A percentile compares a stretch with the other conserved stretches of the same genome.
Conservation (phyloP, 805 yeast species). For the Candida sphagnicola region DNA sequence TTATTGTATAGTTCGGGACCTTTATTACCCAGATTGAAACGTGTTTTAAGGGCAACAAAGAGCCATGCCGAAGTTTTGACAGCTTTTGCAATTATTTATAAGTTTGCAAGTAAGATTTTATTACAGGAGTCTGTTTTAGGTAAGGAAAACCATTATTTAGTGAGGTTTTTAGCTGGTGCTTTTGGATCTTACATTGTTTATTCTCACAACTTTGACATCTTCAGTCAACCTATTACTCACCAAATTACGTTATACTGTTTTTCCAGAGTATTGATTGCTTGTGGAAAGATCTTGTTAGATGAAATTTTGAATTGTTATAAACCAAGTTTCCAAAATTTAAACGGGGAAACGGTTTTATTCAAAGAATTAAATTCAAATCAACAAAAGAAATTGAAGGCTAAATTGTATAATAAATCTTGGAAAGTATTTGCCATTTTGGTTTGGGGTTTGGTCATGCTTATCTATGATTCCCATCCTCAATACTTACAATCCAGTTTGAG, state of each 20-base stretch:
- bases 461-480: constrained; percentile 60
- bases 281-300: constrained; percentile 49
- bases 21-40: constrained; percentile 37
- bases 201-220: constrained; percentile 40
- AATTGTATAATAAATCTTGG: constrained; percentile 44
- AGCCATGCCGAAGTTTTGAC: constrained; percentile 57
- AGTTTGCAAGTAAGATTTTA: constrained; percentile 30
- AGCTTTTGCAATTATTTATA: constrained; percentile 51
- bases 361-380: constrained; percentile 28
- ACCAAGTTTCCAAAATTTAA: constrained; percentile 22
- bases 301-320: constrained; percentile 31
- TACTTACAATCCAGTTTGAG: constrained; percentile 62
- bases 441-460: constrained; percentile 74
- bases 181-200: constrained; percentile 42
- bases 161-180: constrained; percentile 37
- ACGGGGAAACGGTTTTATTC: constrained; percentile 9
- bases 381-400: constrained; percentile 26
- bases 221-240: constrained; percentile 53
- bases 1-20: constrained; percentile 53
- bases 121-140: constrained; percentile 31
- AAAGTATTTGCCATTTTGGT: constrained; percentile 55
- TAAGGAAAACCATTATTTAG: constrained; percentile 19
- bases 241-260: constrained; percentile 74
- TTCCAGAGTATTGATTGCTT: constrained; percentile 61
- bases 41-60: constrained; percentile 48